These are phyloP conservation scores for Castanea crenata DNA, from an alignment of 306 rosid species.

Conservation along the genomic window DNA sequence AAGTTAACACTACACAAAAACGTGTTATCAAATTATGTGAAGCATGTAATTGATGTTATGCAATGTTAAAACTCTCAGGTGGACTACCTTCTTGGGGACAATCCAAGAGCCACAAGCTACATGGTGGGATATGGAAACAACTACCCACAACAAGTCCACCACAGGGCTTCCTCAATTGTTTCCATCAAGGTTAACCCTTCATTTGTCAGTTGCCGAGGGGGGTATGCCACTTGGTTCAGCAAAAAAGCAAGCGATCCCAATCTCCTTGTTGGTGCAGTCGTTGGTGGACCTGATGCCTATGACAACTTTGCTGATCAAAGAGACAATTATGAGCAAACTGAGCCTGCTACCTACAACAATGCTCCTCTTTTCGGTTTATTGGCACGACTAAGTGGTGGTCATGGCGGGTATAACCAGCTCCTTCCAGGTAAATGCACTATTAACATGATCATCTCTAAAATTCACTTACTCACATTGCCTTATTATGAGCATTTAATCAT, in stretches of 20 bases:
- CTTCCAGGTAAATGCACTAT: slow-evolving; percentile 66
- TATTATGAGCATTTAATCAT: not conserved
- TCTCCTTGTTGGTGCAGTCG: slow-evolving; percentile 79
- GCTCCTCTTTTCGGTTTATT: slow-evolving; percentile 92
- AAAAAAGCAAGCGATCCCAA: slow-evolving; percentile 80
- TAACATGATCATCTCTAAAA: not conserved
- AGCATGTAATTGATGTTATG: not conserved
- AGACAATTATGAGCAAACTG: slow-evolving; percentile 93
- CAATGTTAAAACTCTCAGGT: slow-evolving; percentile 44
- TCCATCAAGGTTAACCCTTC: slow-evolving; percentile 70
- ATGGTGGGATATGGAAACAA: slow-evolving; percentile 95
- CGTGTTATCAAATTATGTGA: too few species aligned
- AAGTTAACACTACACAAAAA: too few species aligned
- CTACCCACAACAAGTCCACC: slow-evolving; percentile 86
- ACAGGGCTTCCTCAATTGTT: slow-evolving; percentile 91
- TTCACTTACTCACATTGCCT: not conserved
- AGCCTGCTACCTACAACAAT: slow-evolving; percentile 98
- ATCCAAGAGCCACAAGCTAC: slow-evolving; percentile 93
- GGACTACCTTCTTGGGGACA: slow-evolving; percentile 94
- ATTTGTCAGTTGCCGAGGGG: slow-evolving; percentile 86
- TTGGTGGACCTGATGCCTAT: slow-evolving; percentile 98
- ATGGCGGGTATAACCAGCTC: slow-evolving; percentile 71
- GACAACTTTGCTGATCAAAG: slow-evolving; percentile 96
- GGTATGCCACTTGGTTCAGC: slow-evolving; percentile 88
- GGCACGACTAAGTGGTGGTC: slow-evolving; percentile 74